These are phyloP conservation scores for Pichiaceae sp. DNA, from an alignment of 1,139 yeast species.

Conservation along the genomic window DNA sequence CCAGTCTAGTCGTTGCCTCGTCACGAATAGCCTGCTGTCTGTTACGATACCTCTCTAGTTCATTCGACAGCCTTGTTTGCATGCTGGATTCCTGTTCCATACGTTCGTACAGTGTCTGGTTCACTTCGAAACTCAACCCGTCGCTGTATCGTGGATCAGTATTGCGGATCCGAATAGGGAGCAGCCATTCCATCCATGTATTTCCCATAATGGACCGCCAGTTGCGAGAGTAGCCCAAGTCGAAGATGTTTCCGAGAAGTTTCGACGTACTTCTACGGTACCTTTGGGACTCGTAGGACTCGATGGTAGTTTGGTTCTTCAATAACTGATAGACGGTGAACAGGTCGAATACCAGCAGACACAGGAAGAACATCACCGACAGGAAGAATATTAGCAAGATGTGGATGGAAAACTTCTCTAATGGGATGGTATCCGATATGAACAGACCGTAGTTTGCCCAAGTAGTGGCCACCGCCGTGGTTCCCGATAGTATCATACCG, in stretches of 20 bases:
- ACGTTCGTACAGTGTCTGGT: conserved; percentile 33
- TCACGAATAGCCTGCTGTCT: conserved; percentile 15
- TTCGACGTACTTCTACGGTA: conserved; percentile 31
- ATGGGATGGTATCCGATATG: conserved; percentile 10
- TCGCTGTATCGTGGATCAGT: conserved; percentile 4
- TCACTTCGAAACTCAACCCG: conserved; percentile 20
- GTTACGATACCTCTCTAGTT: conserved; percentile 24
- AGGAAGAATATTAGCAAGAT: conserved; percentile 53
- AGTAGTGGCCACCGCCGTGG: conserved; percentile 33
- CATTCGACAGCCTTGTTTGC: conserved; percentile 41
- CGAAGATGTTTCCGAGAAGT: conserved; percentile 59
- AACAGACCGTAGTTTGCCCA: conserved; percentile 44
- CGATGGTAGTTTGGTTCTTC: conserved; percentile 73
- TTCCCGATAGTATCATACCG: conserved; percentile 39
- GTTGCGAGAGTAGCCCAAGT: conserved; percentile 56
- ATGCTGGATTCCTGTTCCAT: conserved; percentile 32
- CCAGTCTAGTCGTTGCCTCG: conserved; percentile 6
- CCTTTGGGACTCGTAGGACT: conserved; percentile 56
- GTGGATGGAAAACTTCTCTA: conserved; percentile 45
- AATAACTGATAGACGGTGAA: conserved; percentile 56
- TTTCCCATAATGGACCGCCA: conserved; percentile 71
- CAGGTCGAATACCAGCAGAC: conserved; percentile 49
- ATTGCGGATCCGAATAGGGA: conserved; percentile 41
- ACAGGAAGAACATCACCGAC: conserved; percentile 53
- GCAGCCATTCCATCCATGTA: conserved; percentile 54